These are phyloP conservation scores for Nevesoporus exiguus DNA, from an alignment of 768 basidiomycete genomes.

Conservation along the genomic window DNA sequence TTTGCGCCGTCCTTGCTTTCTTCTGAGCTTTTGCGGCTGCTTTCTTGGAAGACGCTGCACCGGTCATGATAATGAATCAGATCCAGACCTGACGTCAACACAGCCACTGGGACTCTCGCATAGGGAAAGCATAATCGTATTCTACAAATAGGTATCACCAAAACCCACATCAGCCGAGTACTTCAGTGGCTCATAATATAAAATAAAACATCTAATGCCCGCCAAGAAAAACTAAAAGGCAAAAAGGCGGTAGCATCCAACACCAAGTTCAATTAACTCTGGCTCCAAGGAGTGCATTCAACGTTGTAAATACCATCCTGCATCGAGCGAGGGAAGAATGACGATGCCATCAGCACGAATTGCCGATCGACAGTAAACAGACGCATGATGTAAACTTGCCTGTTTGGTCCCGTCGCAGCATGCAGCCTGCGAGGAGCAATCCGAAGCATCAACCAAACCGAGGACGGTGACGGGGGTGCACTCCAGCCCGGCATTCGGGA, in stretches of 20 bases:
- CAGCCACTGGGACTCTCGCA: conserved; percentile 3
- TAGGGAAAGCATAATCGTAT: too few relatives aligned
- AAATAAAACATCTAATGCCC: too few relatives aligned
- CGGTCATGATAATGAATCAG: conserved; percentile 20
- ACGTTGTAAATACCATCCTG: too few relatives aligned
- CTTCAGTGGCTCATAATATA: too few relatives aligned
- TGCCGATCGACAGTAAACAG: not conserved
- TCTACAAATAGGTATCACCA: too few relatives aligned
- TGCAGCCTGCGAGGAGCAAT: not conserved
- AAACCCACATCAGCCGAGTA: too few relatives aligned
- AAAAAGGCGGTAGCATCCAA: too few relatives aligned
- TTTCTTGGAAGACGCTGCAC: conserved; percentile 34
- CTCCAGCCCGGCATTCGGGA: too few relatives aligned
- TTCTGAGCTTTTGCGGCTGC: conserved; percentile 55
- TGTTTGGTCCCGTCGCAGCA: not conserved
- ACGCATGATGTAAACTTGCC: not conserved
- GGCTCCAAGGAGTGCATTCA: too few relatives aligned
- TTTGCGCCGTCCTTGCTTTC: conserved; percentile 63
- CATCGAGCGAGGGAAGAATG: not conserved
- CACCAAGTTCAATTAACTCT: too few relatives aligned
- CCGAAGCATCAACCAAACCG: not conserved
- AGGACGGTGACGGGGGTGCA: not conserved
- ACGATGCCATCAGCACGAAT: not conserved
- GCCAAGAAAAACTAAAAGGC: too few relatives aligned
- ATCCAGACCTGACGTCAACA: not conserved